These are phyloP conservation scores for Mucor plumbeus DNA, from an alignment of 371 early-diverging fungal genomes.

Conservation along the genomic window DNA sequence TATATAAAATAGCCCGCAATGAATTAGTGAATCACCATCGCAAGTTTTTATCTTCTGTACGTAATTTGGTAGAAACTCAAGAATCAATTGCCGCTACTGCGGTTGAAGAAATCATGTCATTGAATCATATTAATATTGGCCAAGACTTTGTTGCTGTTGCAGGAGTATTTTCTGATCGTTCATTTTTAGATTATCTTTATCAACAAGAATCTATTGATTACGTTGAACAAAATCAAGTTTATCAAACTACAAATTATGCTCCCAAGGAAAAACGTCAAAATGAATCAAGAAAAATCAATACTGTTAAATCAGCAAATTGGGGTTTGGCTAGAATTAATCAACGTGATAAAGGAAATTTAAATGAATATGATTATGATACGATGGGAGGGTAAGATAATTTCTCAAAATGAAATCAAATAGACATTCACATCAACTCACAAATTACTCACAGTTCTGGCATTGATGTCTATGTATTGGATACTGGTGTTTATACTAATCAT, in stretches of 20 bases:
- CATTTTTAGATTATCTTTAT: constrained; percentile 39
- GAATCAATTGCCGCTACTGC: constrained; percentile 2
- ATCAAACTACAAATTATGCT: constrained; percentile 23
- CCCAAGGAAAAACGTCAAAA: constrained; percentile 8
- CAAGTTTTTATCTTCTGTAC: constrained; percentile 21
- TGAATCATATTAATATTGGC: constrained; percentile 25
- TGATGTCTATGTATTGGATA: constrained; percentile 74
- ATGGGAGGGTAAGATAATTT: constrained; percentile 48
- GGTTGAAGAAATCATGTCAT: constrained; percentile 13
- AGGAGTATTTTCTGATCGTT: constrained; percentile 32
- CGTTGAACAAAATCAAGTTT: constrained; percentile 55
- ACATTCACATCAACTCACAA: constrained; percentile 23
- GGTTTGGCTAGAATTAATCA: constrained; percentile 64
- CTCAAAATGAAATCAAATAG: not conserved
- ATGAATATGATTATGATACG: constrained; percentile 50
- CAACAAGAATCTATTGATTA: constrained; percentile 49
- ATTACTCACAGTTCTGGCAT: constrained; percentile 43
- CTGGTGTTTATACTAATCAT: constrained; percentile 75
- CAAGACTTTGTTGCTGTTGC: constrained; percentile 23
- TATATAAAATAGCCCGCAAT: constrained; percentile 4
- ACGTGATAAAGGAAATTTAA: constrained; percentile 35
- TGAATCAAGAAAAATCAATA: not conserved
- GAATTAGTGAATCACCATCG: constrained; percentile 22
- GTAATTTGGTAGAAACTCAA: constrained; percentile 3
- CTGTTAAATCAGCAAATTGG: constrained; percentile 52